These are phyloP conservation scores for Penicillium sp. DNA, from an alignment of 2,329 filamentous ascomycete species.

Conservation along the genomic window DNA sequence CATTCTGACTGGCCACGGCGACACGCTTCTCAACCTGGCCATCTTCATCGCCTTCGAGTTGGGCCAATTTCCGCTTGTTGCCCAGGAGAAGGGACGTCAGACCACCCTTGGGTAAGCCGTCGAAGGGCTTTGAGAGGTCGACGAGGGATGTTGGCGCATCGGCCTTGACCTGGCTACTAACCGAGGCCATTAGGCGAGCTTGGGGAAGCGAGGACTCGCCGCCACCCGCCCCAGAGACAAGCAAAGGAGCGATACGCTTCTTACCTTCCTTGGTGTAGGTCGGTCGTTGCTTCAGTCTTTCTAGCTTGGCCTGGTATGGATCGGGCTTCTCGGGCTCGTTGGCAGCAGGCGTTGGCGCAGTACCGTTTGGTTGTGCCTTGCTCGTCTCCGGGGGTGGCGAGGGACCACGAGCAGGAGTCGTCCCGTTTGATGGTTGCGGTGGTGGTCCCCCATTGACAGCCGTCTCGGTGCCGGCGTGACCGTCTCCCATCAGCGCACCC, in stretches of 20 bases:
- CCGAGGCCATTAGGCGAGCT: constrained; percentile 78
- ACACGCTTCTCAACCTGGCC: constrained; percentile 59
- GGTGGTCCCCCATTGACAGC: constrained; percentile 48
- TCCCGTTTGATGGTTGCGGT: constrained; percentile 46
- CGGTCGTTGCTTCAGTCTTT: constrained; percentile 81
- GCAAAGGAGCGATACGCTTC: constrained; percentile 86
- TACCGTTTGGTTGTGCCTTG: constrained; percentile 40
- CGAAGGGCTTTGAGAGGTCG: constrained; percentile 89
- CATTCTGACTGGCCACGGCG: constrained; percentile 58
- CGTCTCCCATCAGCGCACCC: constrained; percentile 97
- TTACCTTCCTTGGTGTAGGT: constrained; percentile 96
- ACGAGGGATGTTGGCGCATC: constrained; percentile 78
- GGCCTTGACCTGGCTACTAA: constrained; percentile 61
- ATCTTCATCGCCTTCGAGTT: constrained; percentile 73
- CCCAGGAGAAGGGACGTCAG: constrained; percentile 81
- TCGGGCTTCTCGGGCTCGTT: constrained; percentile 47
- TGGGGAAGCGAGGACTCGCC: constrained; percentile 86
- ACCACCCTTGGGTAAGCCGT: constrained; percentile 86
- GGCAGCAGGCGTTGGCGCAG: constrained; percentile 28
- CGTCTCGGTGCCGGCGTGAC: constrained; percentile 54
- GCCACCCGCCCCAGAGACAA: constrained; percentile 85
- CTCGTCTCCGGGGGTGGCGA: constrained; percentile 33
- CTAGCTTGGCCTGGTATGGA: constrained; percentile 58
- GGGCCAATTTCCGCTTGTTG: constrained; percentile 82
- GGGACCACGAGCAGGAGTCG: constrained; percentile 33